Conservation (phyloP, 768 basidiomycete genomes). For the Coprinellus micaceus region DNA sequence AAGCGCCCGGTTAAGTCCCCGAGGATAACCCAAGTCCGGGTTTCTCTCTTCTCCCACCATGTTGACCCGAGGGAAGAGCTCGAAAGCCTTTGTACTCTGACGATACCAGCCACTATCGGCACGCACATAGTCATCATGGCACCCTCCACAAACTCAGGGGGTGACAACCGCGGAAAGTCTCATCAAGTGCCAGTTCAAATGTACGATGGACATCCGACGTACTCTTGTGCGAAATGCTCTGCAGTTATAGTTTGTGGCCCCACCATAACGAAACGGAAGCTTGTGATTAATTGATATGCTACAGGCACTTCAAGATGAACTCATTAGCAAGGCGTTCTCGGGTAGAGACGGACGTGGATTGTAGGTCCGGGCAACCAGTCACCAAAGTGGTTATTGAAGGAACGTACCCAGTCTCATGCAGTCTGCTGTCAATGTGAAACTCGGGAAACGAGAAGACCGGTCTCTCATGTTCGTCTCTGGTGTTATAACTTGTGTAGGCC, state of each 20-base stretch:
- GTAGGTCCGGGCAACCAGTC: constrained; percentile 44
- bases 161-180: too few species aligned
- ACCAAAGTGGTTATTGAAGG: too few species aligned
- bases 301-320: constrained; percentile 77
- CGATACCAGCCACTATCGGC: not conserved
- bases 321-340: constrained; percentile 82
- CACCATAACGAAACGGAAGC: too few species aligned
- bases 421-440: constrained; percentile 69
- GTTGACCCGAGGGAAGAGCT: not conserved
- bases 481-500: too few species aligned
- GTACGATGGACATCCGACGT: constrained; percentile 65
- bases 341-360: constrained; percentile 80
- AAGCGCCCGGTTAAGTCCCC: not conserved
- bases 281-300: constrained; percentile 5
- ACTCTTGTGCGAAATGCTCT: constrained; percentile 65
- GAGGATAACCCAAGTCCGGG: not conserved
- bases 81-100: not conserved
- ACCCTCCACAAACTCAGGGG: too few species aligned
- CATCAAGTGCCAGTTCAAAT: constrained; percentile 59
- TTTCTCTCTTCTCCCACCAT: not conserved
- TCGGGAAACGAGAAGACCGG: constrained; percentile 72
- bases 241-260: constrained; percentile 68
- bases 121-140: too few species aligned
- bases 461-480: constrained; percentile 59
- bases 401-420: constrained; percentile 58